Conservation (phyloP, 2,329 filamentous ascomycete species). For the Penicillium frequentans region DNA sequence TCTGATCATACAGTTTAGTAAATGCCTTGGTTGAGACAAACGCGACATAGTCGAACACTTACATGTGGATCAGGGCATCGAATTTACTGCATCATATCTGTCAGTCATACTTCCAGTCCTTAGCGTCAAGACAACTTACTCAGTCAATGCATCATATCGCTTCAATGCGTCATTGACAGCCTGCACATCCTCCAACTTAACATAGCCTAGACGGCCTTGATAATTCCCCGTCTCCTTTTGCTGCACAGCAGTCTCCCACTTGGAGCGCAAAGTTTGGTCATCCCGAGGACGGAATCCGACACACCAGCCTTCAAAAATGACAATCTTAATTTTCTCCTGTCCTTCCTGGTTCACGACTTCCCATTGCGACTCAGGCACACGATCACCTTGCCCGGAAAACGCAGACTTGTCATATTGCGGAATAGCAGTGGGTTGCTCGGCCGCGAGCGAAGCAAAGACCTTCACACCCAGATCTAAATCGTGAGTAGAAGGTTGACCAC, state of each 20-base stretch:
- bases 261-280: conserved; percentile 55
- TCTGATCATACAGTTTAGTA: conserved; percentile 17
- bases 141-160: conserved; percentile 60
- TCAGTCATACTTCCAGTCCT: conserved; percentile 12
- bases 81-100: conserved; percentile 44
- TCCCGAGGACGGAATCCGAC: conserved; percentile 73
- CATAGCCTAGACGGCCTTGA: conserved; percentile 53
- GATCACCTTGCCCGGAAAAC: conserved; percentile 74
- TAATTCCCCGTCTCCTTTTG: conserved; percentile 52
- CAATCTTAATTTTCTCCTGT: conserved; percentile 52
- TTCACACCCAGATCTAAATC: conserved; percentile 65
- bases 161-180: conserved; percentile 61
- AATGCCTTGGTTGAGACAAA: not conserved
- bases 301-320: conserved; percentile 90
- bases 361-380: conserved; percentile 65
- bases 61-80: conserved; percentile 66
- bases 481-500: conserved; percentile 82
- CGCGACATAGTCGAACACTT: conserved; percentile 23
- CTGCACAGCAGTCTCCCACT: conserved; percentile 51
- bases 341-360: conserved; percentile 46
- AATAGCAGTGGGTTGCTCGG: conserved; percentile 57
- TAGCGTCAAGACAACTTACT: conserved; percentile 35
- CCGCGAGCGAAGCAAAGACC: conserved; percentile 62
- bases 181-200: conserved; percentile 56
- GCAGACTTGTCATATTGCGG: conserved; percentile 84